These are phyloP conservation scores for Trichosanthes truncata DNA, from an alignment of 306 rosid species.

Conservation along the genomic window DNA sequence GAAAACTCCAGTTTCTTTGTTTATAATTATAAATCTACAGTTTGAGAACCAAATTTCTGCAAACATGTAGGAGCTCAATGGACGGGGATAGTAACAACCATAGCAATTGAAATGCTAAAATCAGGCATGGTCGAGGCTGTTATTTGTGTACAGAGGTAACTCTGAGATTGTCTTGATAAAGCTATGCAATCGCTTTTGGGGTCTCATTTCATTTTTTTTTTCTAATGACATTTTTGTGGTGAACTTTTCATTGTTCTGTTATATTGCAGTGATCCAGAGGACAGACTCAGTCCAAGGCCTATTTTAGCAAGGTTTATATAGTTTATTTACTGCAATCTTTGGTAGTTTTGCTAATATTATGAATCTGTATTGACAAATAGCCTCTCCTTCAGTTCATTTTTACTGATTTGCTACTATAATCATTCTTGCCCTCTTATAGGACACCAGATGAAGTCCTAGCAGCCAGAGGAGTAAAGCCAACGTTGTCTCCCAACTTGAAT, in stretches of 20 bases:
- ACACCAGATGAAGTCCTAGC: slow-evolving; percentile 95
- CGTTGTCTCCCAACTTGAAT: slow-evolving; percentile 84
- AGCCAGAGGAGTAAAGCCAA: slow-evolving; percentile 96
- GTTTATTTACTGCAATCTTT: slow-evolving; percentile 9
- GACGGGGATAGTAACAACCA: slow-evolving; percentile 95
- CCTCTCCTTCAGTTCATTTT: neutral
- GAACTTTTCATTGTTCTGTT: slow-evolving; percentile 8
- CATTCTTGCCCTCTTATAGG: slow-evolving; percentile 23
- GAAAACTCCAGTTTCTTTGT: neutral
- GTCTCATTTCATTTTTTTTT: neutral
- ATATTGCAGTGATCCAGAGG: slow-evolving; percentile 72
- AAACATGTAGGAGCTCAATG: slow-evolving; percentile 79
- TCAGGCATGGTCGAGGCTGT: slow-evolving; percentile 99
- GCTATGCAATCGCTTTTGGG: neutral
- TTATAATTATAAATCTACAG: neutral
- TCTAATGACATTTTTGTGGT: neutral
- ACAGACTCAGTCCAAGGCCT: slow-evolving; percentile 79
- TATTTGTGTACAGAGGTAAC: slow-evolving; percentile 85
- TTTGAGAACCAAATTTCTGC: neutral
- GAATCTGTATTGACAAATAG: neutral
- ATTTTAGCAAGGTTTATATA: slow-evolving; percentile 76
- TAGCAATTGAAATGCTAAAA: slow-evolving; percentile 92
- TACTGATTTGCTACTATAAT: slow-evolving; percentile 4
- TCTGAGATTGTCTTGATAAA: neutral
- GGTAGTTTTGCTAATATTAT: neutral